phyloP scores from a whole-genome alignment of 306 rosid species.

The Dalbergia cultrata region DNA sequence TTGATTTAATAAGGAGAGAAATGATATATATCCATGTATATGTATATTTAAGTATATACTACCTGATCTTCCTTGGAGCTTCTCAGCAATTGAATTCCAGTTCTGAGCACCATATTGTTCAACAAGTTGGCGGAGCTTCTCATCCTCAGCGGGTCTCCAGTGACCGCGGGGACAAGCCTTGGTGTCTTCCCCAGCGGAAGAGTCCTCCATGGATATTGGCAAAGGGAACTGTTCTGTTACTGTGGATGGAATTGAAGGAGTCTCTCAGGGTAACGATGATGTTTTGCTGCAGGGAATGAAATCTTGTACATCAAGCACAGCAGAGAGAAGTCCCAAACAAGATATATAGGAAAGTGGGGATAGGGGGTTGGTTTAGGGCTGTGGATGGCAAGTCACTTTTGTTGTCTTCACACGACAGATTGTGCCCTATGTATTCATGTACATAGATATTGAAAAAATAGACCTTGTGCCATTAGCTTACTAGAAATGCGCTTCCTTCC shows the following conservation, averaged over 20 bases:
- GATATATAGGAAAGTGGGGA: slow-evolving; percentile 66
- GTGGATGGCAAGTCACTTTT: slow-evolving; percentile 99
- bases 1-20: too few species aligned
- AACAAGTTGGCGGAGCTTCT: slow-evolving; percentile 80
- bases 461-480: slow-evolving; percentile 37
- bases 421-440: slow-evolving; percentile 45
- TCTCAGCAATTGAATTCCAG: slow-evolving; percentile 95
- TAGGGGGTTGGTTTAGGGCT: slow-evolving; percentile 91
- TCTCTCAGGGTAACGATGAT: not conserved
- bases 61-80: slow-evolving; percentile 99
- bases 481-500: too few species aligned
- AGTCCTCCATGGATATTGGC: slow-evolving; percentile 65
- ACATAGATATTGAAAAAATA: not conserved
- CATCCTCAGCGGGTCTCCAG: slow-evolving; percentile 96
- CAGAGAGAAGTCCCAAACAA: slow-evolving; percentile 54
- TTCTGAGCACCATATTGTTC: slow-evolving; percentile 90
- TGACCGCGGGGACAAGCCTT: slow-evolving; percentile 85
- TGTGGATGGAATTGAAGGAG: slow-evolving; percentile 10
- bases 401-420: slow-evolving; percentile 98
- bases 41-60: not conserved
- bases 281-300: slow-evolving; percentile 26
- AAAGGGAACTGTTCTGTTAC: not conserved
- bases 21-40: too few species aligned
- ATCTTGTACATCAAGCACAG: slow-evolving; percentile 53
- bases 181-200: slow-evolving; percentile 58